Conservation (phyloP, 108 stramenopile genomes). For the Pelagomonas calceolata region DNA sequence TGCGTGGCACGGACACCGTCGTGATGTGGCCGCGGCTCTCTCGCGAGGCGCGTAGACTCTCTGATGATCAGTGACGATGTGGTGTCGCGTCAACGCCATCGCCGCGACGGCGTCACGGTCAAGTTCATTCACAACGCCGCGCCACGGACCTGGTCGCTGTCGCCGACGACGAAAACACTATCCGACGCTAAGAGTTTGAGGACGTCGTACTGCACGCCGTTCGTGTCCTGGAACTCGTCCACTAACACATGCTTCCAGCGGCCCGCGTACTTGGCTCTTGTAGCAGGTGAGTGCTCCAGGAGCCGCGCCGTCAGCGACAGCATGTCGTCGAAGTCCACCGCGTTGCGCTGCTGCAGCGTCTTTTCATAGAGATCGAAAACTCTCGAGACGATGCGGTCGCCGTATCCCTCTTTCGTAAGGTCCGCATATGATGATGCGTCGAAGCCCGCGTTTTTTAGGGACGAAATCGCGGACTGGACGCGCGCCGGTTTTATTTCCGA, state of each 20-base stretch:
- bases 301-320: constrained; percentile 63
- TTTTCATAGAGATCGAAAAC: constrained; percentile 53
- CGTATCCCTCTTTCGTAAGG: too few relatives aligned
- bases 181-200: constrained; percentile 50
- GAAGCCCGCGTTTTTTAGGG: constrained; percentile 20
- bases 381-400: constrained; percentile 13
- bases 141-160: too few relatives aligned
- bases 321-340: constrained; percentile 80
- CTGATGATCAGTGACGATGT: too few relatives aligned
- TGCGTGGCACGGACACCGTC: too few relatives aligned
- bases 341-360: constrained; percentile 53
- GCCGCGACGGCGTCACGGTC: too few relatives aligned
- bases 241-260: constrained; percentile 66
- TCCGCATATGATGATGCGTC: neutral
- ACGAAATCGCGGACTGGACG: constrained; percentile 11
- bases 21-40: too few relatives aligned
- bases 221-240: constrained; percentile 78
- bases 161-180: constrained; percentile 59
- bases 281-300: constrained; percentile 32
- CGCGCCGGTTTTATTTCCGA: constrained; percentile 6
- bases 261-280: constrained; percentile 40
- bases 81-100: too few relatives aligned
- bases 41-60: too few relatives aligned
- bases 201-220: constrained; percentile 52
- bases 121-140: too few relatives aligned